phyloP scores from a whole-genome alignment of 495 filamentous ascomycete species.

The Tricharina praecox region DNA sequence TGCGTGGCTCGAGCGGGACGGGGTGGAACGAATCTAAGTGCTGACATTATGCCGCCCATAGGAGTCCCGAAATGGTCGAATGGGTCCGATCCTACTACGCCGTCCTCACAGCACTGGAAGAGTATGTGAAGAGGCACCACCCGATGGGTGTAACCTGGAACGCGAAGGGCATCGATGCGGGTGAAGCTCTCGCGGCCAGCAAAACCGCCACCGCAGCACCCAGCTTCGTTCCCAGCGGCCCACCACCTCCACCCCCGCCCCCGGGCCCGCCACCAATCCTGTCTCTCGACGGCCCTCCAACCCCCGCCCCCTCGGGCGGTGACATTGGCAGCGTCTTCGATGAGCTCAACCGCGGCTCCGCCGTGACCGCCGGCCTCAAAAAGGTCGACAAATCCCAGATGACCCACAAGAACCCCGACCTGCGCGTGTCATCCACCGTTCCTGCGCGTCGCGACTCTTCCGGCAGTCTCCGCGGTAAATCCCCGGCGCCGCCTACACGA shows the following conservation, averaged over 20 bases:
- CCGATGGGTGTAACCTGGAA: slow-evolving; percentile 76
- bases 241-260: slow-evolving; percentile 68
- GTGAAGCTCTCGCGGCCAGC: slow-evolving; percentile 45
- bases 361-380: slow-evolving; percentile 67
- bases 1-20: slow-evolving; percentile 30
- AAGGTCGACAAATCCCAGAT: slow-evolving; percentile 90
- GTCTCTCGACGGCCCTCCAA: slow-evolving; percentile 16
- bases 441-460: slow-evolving; percentile 40
- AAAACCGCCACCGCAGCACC: slow-evolving; percentile 37
- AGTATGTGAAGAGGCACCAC: slow-evolving; percentile 70
- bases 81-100: slow-evolving; percentile 80
- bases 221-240: slow-evolving; percentile 30
- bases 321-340: slow-evolving; percentile 76
- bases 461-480: slow-evolving; percentile 47
- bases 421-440: slow-evolving; percentile 57
- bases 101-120: slow-evolving; percentile 60
- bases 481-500: slow-evolving; percentile 70
- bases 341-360: slow-evolving; percentile 72
- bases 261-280: slow-evolving; percentile 35
- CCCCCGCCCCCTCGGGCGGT: slow-evolving; percentile 24
- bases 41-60: slow-evolving; percentile 22
- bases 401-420: slow-evolving; percentile 96
- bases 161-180: slow-evolving; percentile 54
- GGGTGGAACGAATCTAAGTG: not conserved
- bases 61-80: slow-evolving; percentile 60